phyloP scores from a whole-genome alignment of 2,329 filamentous ascomycete genomes.

The Stachybotrys chartarum region DNA sequence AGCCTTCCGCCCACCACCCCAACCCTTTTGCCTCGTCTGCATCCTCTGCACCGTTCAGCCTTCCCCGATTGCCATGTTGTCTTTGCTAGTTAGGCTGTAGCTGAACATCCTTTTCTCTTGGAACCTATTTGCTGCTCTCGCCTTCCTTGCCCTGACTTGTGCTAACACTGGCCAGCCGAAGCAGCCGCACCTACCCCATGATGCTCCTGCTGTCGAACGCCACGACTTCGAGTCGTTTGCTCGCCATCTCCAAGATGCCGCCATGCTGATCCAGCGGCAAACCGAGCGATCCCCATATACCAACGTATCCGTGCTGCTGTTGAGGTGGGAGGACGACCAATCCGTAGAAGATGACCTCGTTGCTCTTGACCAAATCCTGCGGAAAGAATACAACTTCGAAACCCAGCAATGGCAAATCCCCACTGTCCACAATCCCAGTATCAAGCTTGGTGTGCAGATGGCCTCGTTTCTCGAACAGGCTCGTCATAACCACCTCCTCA shows the following conservation, averaged over 20 bases:
- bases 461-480: slow-evolving; percentile 52
- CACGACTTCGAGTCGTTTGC: slow-evolving; percentile 62
- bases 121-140: neutral
- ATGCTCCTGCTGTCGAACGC: slow-evolving; percentile 37
- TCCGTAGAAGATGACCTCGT: slow-evolving; percentile 45
- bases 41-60: neutral
- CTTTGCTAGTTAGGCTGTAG: neutral
- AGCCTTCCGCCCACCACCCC: slow-evolving; percentile 12
- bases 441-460: slow-evolving; percentile 55
- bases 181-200: slow-evolving; percentile 15
- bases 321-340: slow-evolving; percentile 56
- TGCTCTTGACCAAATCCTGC: slow-evolving; percentile 49
- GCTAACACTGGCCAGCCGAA: neutral
- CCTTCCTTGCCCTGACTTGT: too few relatives aligned
- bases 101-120: slow-evolving; percentile 3
- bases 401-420: slow-evolving; percentile 57
- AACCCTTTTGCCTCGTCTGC: neutral
- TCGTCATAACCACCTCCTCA: slow-evolving; percentile 50
- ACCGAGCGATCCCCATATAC: slow-evolving; percentile 51
- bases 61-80: neutral
- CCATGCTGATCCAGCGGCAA: slow-evolving; percentile 59
- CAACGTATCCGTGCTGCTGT: slow-evolving; percentile 51
- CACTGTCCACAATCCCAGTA: slow-evolving; percentile 48
- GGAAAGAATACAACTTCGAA: slow-evolving; percentile 52
- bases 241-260: slow-evolving; percentile 60